Conservation (phyloP, 768 basidiomycete species). For the Leccinum uliginosum region DNA sequence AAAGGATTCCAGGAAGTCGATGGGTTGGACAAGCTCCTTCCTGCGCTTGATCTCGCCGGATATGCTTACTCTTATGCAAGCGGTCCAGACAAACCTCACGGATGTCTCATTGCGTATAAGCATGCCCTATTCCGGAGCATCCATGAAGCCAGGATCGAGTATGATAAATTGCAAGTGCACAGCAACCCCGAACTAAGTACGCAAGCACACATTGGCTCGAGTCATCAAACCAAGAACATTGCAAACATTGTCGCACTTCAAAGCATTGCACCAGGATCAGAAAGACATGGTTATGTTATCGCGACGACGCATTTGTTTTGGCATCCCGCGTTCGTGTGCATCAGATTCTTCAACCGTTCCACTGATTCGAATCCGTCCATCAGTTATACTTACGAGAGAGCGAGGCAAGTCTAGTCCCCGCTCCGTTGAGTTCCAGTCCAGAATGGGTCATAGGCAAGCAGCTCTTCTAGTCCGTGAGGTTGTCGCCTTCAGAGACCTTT, state of each 20-base stretch:
- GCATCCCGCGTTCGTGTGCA: conserved; percentile 71
- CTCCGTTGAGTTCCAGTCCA: background rate
- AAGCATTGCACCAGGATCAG: conserved; percentile 30
- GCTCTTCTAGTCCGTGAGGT: conserved; percentile 70
- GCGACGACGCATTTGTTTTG: conserved; percentile 94
- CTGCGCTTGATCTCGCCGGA: conserved; percentile 57
- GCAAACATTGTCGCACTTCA: conserved; percentile 68
- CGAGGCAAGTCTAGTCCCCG: conserved; percentile 48
- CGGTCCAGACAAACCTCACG: conserved; percentile 78
- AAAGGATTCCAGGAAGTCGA: conserved; percentile 72
- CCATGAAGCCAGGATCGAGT: conserved; percentile 49
- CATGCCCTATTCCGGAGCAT: conserved; percentile 43
- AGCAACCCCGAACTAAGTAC: conserved; percentile 30
- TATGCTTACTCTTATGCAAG: conserved; percentile 64
- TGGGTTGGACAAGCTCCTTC: conserved; percentile 66
- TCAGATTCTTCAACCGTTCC: background rate
- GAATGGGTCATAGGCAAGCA: conserved; percentile 54
- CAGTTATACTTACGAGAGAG: conserved; percentile 71
- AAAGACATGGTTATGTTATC: conserved; percentile 57
- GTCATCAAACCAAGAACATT: conserved; percentile 77
- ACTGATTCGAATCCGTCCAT: background rate
- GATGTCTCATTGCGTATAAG: conserved; percentile 78
- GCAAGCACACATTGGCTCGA: conserved; percentile 45
- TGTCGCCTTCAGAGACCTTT: conserved; percentile 46
- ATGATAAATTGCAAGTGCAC: conserved; percentile 63